Conservation (phyloP, 768 basidiomycete genomes). For the Mycena floridula region DNA sequence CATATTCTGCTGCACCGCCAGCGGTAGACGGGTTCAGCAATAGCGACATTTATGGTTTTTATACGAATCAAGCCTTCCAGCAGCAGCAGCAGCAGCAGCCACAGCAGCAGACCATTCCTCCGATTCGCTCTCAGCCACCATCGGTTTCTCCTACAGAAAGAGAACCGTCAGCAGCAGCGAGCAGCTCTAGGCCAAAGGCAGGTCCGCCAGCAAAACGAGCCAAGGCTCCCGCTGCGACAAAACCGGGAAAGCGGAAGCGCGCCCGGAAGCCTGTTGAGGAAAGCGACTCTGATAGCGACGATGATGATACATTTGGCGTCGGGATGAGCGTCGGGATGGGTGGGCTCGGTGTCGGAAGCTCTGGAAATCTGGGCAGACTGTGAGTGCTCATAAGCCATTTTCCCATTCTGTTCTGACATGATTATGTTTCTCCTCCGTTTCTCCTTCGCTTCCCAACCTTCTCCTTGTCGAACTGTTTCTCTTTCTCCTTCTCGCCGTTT, state of each 20-base stretch:
- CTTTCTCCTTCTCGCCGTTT: background rate
- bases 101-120: background rate
- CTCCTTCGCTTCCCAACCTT: background rate
- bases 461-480: background rate
- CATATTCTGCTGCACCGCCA: too few species aligned
- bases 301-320: conserved; percentile 29
- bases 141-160: background rate
- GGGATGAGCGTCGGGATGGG: conserved; percentile 43
- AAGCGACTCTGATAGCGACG: conserved; percentile 35
- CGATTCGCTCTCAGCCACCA: background rate
- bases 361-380: conserved; percentile 27
- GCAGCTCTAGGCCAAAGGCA: background rate
- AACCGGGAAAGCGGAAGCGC: conserved; percentile 16
- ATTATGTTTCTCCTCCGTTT: conserved; percentile 6
- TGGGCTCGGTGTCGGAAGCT: conserved; percentile 34
- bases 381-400: conserved; percentile 12
- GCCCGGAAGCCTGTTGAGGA: conserved; percentile 14
- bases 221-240: background rate
- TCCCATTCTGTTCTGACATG: conserved; percentile 10
- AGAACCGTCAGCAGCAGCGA: background rate
- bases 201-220: background rate
- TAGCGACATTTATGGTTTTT: background rate
- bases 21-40: too few species aligned
- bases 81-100: conserved; percentile 30
- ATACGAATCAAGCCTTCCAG: too few species aligned